A percentile compares a stretch with the other conserved stretches of the same genome.
Evolutionary conservation across 1,284 basidiomycete genomes (phyloP).

Genomic region (Sutorius eximius): DNA sequence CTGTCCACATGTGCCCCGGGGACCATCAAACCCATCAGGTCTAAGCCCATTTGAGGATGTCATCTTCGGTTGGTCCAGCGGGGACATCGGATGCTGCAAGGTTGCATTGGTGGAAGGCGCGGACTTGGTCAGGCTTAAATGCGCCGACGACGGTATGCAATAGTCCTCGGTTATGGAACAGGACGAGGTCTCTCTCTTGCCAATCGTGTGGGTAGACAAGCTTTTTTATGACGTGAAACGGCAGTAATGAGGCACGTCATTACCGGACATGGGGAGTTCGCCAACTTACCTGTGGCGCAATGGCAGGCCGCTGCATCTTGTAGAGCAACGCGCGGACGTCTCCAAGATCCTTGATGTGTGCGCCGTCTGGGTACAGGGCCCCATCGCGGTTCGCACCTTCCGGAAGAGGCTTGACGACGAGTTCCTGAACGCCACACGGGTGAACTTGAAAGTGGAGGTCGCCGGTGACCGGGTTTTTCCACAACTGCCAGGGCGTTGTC

Average conservation of each 20-base stretch:
- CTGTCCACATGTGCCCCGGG: constrained; percentile 1
- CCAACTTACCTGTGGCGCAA: constrained; percentile 53
- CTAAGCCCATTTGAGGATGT: constrained; percentile 46
- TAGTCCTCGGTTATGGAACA: constrained; percentile 74
- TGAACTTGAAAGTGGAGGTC: constrained; percentile 71
- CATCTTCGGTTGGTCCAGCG: constrained; percentile 48
- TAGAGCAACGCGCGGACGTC: constrained; percentile 65
- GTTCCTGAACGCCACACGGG: constrained; percentile 52
- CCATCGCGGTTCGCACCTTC: constrained; percentile 42
- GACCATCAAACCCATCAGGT: constrained; percentile 2
- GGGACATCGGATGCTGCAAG: constrained; percentile 62
- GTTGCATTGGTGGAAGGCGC: constrained; percentile 69
- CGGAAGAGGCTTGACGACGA: constrained; percentile 58
- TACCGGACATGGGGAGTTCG: not conserved
- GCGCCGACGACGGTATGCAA: constrained; percentile 72
- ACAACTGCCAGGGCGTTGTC: constrained; percentile 44
- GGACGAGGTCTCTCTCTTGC: constrained; percentile 59
- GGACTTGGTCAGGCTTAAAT: constrained; percentile 61
- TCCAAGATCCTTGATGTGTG: constrained; percentile 58
- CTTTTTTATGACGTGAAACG: constrained; percentile 24
- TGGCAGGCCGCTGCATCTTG: constrained; percentile 72
- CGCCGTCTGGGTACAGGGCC: constrained; percentile 68
- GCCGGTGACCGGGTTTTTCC: constrained; percentile 80
- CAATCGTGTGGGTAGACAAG: constrained; percentile 62
- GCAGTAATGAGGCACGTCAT: not conserved